Percentiles rank a stretch among this genome's conserved stretches.
phyloP scores from a whole-genome alignment of 495 filamentous ascomycete species.

The Hypoxylon cercidicola region DNA sequence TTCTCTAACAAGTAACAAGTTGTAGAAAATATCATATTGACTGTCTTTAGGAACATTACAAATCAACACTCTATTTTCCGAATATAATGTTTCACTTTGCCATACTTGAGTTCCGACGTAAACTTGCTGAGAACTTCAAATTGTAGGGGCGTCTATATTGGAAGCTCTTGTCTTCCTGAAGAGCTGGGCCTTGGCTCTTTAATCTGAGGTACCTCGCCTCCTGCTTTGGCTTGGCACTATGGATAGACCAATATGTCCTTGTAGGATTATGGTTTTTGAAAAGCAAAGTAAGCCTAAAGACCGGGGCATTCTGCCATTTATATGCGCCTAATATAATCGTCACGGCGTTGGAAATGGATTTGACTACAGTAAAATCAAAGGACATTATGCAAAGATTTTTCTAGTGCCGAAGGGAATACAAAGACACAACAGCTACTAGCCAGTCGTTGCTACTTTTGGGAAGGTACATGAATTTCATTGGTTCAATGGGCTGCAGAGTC shows the following conservation, averaged over 20 bases:
- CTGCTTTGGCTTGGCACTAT: background rate
- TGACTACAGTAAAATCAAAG: background rate
- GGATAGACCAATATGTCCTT: background rate
- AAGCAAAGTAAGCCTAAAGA: background rate
- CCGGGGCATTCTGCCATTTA: background rate
- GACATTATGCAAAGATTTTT: background rate
- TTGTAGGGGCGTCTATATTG: too few species aligned
- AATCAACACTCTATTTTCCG: too few species aligned
- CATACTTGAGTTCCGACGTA: too few species aligned
- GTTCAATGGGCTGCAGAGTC: slow-evolving; percentile 27
- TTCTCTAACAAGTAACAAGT: too few species aligned
- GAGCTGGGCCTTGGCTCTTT: too few species aligned
- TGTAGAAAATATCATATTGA: too few species aligned
- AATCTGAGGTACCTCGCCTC: background rate
- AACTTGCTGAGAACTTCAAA: too few species aligned
- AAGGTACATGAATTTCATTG: slow-evolving; percentile 21
- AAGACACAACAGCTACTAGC: slow-evolving; percentile 8
- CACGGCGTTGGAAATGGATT: background rate
- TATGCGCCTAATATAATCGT: background rate
- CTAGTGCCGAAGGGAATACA: background rate
- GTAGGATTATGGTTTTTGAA: background rate
- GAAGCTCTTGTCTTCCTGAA: too few species aligned
- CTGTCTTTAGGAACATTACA: too few species aligned
- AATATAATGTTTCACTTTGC: too few species aligned
- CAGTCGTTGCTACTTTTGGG: slow-evolving; percentile 30